Base-by-base conservation (phyloP, 345 rosid species). In the Euclidium syriacum region DNA sequence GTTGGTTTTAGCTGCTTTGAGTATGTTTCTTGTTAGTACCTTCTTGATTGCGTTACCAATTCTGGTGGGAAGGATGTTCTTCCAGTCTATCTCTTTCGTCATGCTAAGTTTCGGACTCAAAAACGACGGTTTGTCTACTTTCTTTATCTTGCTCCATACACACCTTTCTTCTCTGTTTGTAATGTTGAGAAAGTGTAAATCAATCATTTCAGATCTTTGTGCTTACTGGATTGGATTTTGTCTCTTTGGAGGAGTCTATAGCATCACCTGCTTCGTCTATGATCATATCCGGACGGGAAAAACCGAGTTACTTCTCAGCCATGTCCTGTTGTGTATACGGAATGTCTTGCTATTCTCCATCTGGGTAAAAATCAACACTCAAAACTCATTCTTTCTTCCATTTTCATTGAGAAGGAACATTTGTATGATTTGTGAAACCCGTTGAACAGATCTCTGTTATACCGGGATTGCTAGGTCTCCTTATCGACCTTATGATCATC, bases 391-490 rank as follows among this genome's bases (percentile, higher is more conserved):
- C 10, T 4, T 35, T 35, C 40, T 35, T 35, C n/a, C 9, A 11
- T 35, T 35, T 35, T 11, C 40, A 27, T 27, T 27, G 7, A 27
- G 7, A 3, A 27, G 20, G 40, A 35, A 15, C 1, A 15, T 42
- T 5, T 53, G 27, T 34, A 32, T 52, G 34, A 53, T 11, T 34
- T 22, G 42, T 12, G 11, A 19, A 33, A 22, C 10, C 7, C 5
- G 40, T 46, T 30, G 65, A 30, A 24, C 18, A 65, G 62, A 66
- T 66, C 35, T 15, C 22, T 46, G 25, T 66, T 48, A 33, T 66
- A 32, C 63, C 71, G 18, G 56, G 39, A 29, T 17, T 66, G 27
- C 25, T 54, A 1, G 71, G 71, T 24, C 62, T 66, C 27, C 71
- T 66, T 29, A 33, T 66, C 12, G 22, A 66, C 35, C 64, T 66